Base-by-base conservation (phyloP, 1,284 basidiomycete species). In the Gastroboletus turbinatus region DNA sequence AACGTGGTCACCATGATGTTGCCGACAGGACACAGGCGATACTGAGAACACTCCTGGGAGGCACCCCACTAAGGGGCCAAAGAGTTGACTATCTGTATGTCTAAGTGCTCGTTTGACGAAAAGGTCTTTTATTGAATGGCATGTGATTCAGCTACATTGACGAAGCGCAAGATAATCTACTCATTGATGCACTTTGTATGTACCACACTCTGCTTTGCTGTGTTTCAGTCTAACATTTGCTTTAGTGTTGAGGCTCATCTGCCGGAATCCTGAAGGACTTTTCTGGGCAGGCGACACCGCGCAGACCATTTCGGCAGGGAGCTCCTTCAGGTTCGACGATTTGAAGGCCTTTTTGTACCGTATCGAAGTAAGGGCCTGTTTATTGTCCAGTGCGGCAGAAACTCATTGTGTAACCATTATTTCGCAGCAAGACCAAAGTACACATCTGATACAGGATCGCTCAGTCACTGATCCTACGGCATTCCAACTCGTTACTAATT, bases 211-310 rank as follows among this genome's bases (percentile, higher is more conserved):
- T 25, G 5, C 29, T 25, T 35, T 57, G 10, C 1, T 38, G 13
- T 43, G 7, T 33, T 40, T 16, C 1, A 23, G 19, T 45, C 38
- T 64, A n/a, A 54, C 14, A 23, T 43, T 36, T n/a, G 17, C 21
- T 32, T 16, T 53, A 89, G 88, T 91, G 1, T 67, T 91, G 43
- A 74, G 86, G 13, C 73, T 70, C 0, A 64, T 90, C 3, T 89
- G 86, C 61, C 69, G 69, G 13, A 89, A 90, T 62, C 78, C 82
- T 0, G 73, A 85, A 50, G 88, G 89, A 0, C 69, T 88, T 23
- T 89, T 90, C 64, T 91, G 85, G 85, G 88, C 88, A 0, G 89
- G 88, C 0, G 88, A 91, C 63, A 91, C 89, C 0, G 88, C 88
- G 0, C 88, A 91, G 61, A 87, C 88, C 0, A 90, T 91, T 19